A percentile compares a stretch with the other conserved stretches of the same genome.
Conservation (phyloP, 352 stramenopile species). For the Aphanomyces astaci region DNA sequence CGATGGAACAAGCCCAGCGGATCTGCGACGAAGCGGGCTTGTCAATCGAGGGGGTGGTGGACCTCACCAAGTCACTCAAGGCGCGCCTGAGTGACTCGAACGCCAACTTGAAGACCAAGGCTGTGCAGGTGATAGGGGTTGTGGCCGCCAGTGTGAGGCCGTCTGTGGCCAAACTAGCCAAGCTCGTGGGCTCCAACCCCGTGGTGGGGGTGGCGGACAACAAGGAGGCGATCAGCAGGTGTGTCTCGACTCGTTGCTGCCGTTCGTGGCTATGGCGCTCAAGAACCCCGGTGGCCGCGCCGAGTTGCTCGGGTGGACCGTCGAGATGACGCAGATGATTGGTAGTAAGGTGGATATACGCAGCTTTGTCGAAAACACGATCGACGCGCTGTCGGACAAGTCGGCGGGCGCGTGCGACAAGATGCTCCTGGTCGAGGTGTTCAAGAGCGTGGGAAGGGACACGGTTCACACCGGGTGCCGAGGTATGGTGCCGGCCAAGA, state of each 20-base stretch:
- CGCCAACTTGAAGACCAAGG: constrained; percentile 81
- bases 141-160: constrained; percentile 66
- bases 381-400: constrained; percentile 80
- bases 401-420: constrained; percentile 76
- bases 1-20: constrained; percentile 68
- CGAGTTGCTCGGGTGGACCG: constrained; percentile 67
- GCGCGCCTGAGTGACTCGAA: constrained; percentile 76
- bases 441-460: constrained; percentile 75
- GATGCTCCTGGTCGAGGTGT: constrained; percentile 62
- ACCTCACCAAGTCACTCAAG: constrained; percentile 68
- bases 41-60: constrained; percentile 69
- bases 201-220: constrained; percentile 74
- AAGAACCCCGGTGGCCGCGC: constrained; percentile 68
- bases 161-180: constrained; percentile 73
- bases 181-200: constrained; percentile 58
- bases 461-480: constrained; percentile 57
- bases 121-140: constrained; percentile 70
- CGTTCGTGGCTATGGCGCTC: constrained; percentile 57
- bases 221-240: constrained; percentile 82
- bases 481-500: constrained; percentile 78
- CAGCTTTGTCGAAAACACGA: constrained; percentile 53
- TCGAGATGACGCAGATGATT: constrained; percentile 54
- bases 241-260: constrained; percentile 60
- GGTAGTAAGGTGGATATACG: constrained; percentile 53
- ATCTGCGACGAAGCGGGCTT: constrained; percentile 70